These are phyloP conservation scores for Aquilaria yunnanensis DNA, from an alignment of 345 rosid genomes.

Conservation along the genomic window DNA sequence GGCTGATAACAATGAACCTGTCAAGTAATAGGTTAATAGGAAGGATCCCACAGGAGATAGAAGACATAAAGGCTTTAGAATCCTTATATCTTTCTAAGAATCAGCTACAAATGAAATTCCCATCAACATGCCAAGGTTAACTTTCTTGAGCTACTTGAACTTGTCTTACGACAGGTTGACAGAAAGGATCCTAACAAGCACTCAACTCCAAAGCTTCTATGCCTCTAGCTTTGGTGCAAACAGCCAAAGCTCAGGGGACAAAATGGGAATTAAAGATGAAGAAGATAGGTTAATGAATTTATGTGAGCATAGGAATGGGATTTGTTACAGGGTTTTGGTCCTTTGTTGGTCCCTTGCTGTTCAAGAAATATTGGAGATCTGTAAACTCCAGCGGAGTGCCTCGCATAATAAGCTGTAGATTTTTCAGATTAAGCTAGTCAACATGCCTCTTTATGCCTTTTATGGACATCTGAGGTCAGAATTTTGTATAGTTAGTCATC, in stretches of 20 bases:
- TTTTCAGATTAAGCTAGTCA: too few species aligned
- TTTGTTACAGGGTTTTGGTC: constrained; percentile 7
- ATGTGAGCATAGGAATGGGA: not conserved
- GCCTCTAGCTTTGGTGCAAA: not conserved
- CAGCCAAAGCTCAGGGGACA: not conserved
- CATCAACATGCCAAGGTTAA: not conserved
- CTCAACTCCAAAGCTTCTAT: not conserved
- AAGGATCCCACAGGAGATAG: constrained; percentile 13
- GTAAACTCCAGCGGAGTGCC: not conserved
- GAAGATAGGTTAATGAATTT: not conserved
- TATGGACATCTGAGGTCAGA: too few species aligned
- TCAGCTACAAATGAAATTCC: constrained; percentile 3
- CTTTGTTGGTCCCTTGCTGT: constrained; percentile 4
- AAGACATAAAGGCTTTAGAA: constrained; percentile 14
- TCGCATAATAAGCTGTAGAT: too few species aligned
- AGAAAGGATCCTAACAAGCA: constrained; percentile 15
- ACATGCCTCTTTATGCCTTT: too few species aligned
- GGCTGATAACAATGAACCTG: constrained; percentile 18
- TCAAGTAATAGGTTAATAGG: constrained; percentile 10
- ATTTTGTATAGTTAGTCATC: too few species aligned
- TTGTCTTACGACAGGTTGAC: constrained; percentile 6
- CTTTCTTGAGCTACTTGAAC: constrained; percentile 13
- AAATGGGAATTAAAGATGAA: not conserved
- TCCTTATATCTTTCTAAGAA: constrained; percentile 17
- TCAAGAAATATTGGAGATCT: constrained; percentile 1